A percentile compares a stretch with the other conserved stretches of the same genome.
phyloP scores from a whole-genome alignment of 1,139 yeast genomes.

The Debaryomyces psychrophilus region DNA sequence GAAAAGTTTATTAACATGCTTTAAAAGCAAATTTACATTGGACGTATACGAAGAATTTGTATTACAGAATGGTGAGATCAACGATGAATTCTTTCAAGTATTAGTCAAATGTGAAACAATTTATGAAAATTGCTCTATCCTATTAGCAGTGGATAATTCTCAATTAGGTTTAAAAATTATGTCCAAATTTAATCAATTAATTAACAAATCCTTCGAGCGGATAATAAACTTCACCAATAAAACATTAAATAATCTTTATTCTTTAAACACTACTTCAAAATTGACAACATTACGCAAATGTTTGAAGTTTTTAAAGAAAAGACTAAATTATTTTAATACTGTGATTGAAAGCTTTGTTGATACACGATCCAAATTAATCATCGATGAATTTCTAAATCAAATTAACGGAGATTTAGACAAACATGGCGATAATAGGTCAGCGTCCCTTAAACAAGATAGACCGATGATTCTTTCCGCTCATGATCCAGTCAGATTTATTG shows the following conservation, averaged over 20 bases:
- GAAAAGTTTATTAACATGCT: conserved; percentile 56
- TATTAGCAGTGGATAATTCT: conserved; percentile 71
- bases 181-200: conserved; percentile 56
- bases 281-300: conserved; percentile 37
- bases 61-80: conserved; percentile 45
- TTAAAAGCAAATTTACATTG: conserved; percentile 67
- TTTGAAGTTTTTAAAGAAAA: conserved; percentile 32
- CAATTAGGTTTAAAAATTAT: conserved; percentile 71
- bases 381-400: conserved; percentile 64
- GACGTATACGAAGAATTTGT: conserved; percentile 71
- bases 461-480: conserved; percentile 71
- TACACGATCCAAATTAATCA: conserved; percentile 56
- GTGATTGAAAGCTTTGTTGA: conserved; percentile 51
- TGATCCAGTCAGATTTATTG: conserved; percentile 81
- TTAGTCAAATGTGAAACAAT: conserved; percentile 65
- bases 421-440: conserved; percentile 1
- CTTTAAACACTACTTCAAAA: conserved; percentile 33
- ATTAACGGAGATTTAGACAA: conserved; percentile 34
- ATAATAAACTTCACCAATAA: conserved; percentile 41
- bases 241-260: conserved; percentile 39
- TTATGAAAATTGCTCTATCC: conserved; percentile 66
- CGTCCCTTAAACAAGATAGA: conserved; percentile 25
- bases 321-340: conserved; percentile 56
- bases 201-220: conserved; percentile 56
- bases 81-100: conserved; percentile 62